Percentiles rank a stretch among this genome's conserved stretches.
Conservation (phyloP, 257 asterid genomes). For the Nyctanthes arbortristis region DNA sequence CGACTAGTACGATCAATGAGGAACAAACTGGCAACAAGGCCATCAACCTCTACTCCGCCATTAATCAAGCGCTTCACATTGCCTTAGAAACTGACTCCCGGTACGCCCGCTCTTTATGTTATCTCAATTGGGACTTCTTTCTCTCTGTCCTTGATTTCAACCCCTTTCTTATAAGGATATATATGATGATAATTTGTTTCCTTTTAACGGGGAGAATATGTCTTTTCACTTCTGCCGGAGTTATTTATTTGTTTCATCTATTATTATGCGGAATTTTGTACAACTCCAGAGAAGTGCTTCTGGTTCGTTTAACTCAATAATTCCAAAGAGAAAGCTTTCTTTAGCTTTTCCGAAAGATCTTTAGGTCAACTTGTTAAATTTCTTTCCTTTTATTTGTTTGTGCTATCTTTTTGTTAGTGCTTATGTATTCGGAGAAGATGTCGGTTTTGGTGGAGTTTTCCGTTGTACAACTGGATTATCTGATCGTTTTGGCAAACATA, state of each 20-base stretch:
- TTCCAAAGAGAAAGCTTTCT: too few species aligned
- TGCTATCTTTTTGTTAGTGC: constrained; percentile 39
- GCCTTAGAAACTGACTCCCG: constrained; percentile 92
- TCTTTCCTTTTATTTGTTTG: constrained; percentile 4
- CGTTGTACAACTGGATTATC: constrained; percentile 94
- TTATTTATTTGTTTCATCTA: too few species aligned
- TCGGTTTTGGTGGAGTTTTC: constrained; percentile 95
- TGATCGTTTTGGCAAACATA: constrained; percentile 80
- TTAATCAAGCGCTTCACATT: constrained; percentile 88
- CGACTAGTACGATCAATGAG: background rate
- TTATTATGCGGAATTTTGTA: background rate
- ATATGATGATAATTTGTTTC: too few species aligned
- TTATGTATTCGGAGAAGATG: constrained; percentile 97
- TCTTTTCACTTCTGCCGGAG: background rate
- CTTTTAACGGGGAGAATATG: too few species aligned
- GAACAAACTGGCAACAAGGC: constrained; percentile 20
- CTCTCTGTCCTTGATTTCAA: background rate
- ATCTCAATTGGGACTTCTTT: too few species aligned
- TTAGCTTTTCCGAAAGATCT: too few species aligned
- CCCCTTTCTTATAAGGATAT: too few species aligned
- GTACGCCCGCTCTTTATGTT: too few species aligned
- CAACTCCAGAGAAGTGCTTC: background rate
- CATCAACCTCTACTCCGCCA: constrained; percentile 71
- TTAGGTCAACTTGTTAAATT: background rate
- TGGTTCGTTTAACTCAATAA: background rate